These are phyloP conservation scores for Solanum hybrid DNA, from an alignment of 305 asterid genomes.

Conservation along the genomic window DNA sequence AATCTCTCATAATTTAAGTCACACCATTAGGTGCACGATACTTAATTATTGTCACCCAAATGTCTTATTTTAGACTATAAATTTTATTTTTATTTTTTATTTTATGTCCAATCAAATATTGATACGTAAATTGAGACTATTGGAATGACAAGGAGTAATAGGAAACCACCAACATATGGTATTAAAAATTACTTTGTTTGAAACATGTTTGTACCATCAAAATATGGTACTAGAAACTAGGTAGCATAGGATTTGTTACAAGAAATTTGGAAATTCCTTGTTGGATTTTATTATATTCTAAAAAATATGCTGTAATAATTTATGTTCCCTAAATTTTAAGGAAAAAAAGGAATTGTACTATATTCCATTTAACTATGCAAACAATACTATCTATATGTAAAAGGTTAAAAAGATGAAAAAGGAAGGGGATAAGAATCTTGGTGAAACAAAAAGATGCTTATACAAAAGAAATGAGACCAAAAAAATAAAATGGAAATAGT, in stretches of 20 bases:
- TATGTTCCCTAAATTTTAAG: background rate
- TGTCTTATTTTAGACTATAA: background rate
- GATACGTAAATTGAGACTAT: background rate
- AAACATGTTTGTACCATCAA: background rate
- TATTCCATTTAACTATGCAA: background rate
- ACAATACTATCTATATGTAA: background rate
- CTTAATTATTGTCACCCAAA: background rate
- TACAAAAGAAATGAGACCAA: background rate
- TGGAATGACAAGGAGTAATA: background rate
- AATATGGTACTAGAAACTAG: background rate
- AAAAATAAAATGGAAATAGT: background rate
- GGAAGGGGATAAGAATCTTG: background rate
- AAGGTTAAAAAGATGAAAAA: background rate
- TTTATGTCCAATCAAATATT: background rate
- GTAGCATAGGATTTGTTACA: background rate
- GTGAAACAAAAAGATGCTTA: background rate
- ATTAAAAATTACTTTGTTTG: background rate
- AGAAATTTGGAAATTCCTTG: background rate
- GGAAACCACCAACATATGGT: background rate
- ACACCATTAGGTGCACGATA: background rate
- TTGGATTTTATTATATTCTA: background rate
- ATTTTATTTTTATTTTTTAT: background rate
- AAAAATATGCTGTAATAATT: background rate
- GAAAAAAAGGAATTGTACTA: background rate
- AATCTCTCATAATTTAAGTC: background rate